phyloP scores from a whole-genome alignment of 192 early-diverging fungal genomes.

The Backusella morwellensis region DNA sequence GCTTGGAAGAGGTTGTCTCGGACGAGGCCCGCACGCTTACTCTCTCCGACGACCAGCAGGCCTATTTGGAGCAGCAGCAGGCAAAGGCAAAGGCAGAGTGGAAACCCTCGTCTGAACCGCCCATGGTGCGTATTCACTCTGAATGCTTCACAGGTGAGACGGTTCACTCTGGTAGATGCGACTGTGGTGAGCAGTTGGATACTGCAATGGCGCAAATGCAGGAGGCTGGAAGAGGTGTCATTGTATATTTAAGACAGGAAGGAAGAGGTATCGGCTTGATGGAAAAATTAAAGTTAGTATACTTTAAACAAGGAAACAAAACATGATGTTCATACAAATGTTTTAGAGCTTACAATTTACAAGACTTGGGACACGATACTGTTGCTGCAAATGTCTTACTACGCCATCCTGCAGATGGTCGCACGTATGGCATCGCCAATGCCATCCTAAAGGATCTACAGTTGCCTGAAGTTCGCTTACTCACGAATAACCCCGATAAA shows the following conservation, averaged over 20 bases:
- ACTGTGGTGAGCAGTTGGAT: constrained; percentile 94
- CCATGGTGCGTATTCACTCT: constrained; percentile 91
- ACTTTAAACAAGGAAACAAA: background rate
- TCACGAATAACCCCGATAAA: constrained; percentile 98
- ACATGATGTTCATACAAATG: background rate
- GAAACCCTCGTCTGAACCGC: constrained; percentile 34
- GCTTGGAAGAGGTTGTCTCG: constrained; percentile 41
- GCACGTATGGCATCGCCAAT: constrained; percentile 87
- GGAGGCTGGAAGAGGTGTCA: constrained; percentile 81
- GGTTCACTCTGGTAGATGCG: constrained; percentile 85
- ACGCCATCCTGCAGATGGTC: constrained; percentile 90
- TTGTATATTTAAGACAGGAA: constrained; percentile 95
- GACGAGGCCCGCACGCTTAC: constrained; percentile 30
- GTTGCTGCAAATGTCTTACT: constrained; percentile 88
- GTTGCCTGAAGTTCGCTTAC: constrained; percentile 66
- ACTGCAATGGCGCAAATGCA: constrained; percentile 90
- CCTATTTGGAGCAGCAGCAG: constrained; percentile 30
- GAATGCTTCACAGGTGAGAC: constrained; percentile 98
- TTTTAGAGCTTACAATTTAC: constrained; percentile 91
- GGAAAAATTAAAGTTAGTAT: constrained; percentile 83
- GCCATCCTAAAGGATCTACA: constrained; percentile 84
- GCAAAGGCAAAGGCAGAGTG: constrained; percentile 18
- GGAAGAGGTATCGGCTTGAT: constrained; percentile 92
- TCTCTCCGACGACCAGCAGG: constrained; percentile 17
- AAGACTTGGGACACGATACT: constrained; percentile 94